These are phyloP conservation scores for Candida anglica DNA, from an alignment of 805 yeast genomes.

Conservation along the genomic window DNA sequence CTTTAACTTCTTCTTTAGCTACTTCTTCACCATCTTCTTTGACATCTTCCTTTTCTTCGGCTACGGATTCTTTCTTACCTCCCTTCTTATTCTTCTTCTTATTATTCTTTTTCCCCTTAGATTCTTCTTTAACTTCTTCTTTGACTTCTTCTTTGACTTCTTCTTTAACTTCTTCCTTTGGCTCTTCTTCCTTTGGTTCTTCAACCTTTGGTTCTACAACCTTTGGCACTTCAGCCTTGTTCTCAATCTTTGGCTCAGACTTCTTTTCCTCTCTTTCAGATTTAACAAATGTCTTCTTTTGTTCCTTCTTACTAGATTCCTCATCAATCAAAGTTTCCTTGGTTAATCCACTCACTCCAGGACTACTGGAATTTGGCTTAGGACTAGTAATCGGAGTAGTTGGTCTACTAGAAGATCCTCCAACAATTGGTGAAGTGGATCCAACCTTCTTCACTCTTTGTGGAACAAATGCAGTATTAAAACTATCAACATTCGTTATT, in stretches of 20 bases:
- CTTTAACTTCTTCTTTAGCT: conserved; percentile 3
- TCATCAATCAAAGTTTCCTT: conserved; percentile 42
- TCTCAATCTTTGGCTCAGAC: conserved; percentile 1
- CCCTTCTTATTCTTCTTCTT: no score
- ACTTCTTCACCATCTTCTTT: conserved; percentile 1
- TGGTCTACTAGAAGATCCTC: conserved; percentile 5
- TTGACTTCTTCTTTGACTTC: neutral
- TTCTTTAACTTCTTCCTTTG: conserved; percentile 2
- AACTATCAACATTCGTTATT: conserved; percentile 27
- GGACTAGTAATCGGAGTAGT: no score
- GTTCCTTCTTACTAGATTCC: conserved; percentile 5
- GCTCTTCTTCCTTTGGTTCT: conserved; percentile 4
- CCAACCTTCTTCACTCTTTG: conserved; percentile 16
- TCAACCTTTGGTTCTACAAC: neutral
- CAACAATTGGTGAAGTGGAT: conserved; percentile 6
- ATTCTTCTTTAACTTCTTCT: conserved; percentile 4
- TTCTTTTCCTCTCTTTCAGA: conserved; percentile 1
- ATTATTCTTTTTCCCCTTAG: no score
- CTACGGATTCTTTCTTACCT: conserved; percentile 1
- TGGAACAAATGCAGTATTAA: conserved; percentile 34
- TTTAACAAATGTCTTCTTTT: conserved; percentile 3
- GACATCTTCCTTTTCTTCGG: neutral
- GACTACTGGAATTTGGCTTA: no score
- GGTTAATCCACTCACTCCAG: no score
- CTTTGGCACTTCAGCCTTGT: conserved; percentile 3